Base-by-base conservation (phyloP, 208 protist species). In the Acanthamoeba sp. region DNA sequence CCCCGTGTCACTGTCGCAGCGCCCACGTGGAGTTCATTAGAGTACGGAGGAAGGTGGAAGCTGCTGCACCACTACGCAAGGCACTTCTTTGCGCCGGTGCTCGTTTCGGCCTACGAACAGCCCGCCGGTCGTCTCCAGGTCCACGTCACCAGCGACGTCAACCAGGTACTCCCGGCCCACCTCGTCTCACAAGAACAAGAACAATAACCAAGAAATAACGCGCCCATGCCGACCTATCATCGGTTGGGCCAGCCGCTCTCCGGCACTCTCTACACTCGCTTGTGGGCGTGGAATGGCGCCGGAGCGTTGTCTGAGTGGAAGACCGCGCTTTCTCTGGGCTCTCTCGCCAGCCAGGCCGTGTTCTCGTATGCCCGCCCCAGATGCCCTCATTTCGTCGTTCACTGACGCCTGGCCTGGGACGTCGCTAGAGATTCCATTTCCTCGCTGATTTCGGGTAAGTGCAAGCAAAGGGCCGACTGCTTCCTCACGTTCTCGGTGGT, bases 41-140 rank as follows among this genome's bases (percentile, higher is more conserved):
- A 97, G 45, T 97, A 95, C 62, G 88, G 84, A 42, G 95, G 96
- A 1, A 52, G 82, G 32, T 97, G 96, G 96, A 97, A 97, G 87
- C 57, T 95, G 24, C 40, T 97, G 2, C 96, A 97, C n/a, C 93
- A 97, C 82, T 96, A 95, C 78, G 90, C 94, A 5, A 84, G 45
- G 7, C 78, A 82, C 36, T 95, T 96, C 29, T 96, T 95, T 45
- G 42, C 78, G 29, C 94, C 95, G 14, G 24, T 95, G 18, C 48
- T 96, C 24, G 71, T 80, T 3, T 80, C 71, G 40, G 71, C 71
- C 71, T 80, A 50, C 71, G 71, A 80, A 45, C 71, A 50, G 36
- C 71, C 71, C 24, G 10, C 6, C 40, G 71, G 48, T 24, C 0
- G 22, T 9, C 71, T 80, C 32, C 20, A 80, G 20, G 71, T 80